A percentile compares a stretch with the other conserved stretches of the same genome.
phyloP scores from a whole-genome alignment of 2,329 filamentous ascomycete genomes.

The Thermothelomyces thermophilus region DNA sequence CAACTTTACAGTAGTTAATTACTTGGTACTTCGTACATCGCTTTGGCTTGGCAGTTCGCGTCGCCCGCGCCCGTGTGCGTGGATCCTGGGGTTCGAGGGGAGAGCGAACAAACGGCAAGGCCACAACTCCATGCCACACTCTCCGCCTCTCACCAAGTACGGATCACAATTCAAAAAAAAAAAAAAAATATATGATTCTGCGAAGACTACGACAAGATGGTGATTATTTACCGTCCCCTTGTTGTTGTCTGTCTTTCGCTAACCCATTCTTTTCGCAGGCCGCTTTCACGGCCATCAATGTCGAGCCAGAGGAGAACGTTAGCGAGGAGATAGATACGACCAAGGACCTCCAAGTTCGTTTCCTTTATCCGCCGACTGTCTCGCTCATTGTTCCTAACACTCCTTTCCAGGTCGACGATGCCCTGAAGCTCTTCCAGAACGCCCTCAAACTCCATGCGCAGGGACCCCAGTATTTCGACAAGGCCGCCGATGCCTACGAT shows the following conservation, averaged over 20 bases:
- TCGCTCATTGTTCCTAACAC: neutral
- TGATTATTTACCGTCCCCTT: neutral
- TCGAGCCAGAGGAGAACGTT: slow-evolving; percentile 83
- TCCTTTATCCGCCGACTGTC: neutral
- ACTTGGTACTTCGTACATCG: too few relatives aligned
- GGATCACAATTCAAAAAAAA: too few relatives aligned
- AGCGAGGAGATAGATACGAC: slow-evolving; percentile 93
- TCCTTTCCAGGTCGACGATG: slow-evolving; percentile 70
- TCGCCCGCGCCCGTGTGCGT: neutral
- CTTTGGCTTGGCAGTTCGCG: slow-evolving; percentile 9
- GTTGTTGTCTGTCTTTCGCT: neutral
- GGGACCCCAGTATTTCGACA: slow-evolving; percentile 66
- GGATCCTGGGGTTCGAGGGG: neutral
- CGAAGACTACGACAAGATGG: slow-evolving; percentile 10
- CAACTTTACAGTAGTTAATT: neutral
- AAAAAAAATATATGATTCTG: slow-evolving; percentile 6
- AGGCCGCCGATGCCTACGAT: slow-evolving; percentile 75
- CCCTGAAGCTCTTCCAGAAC: slow-evolving; percentile 86
- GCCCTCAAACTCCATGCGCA: slow-evolving; percentile 89
- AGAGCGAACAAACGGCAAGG: too few relatives aligned
- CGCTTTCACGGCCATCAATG: slow-evolving; percentile 81
- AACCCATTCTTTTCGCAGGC: slow-evolving; percentile 35
- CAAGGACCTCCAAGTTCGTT: slow-evolving; percentile 72
- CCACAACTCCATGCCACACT: too few relatives aligned
- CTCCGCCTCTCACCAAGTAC: too few relatives aligned